Evolutionary conservation across 2,329 filamentous ascomycete genomes (phyloP).

Genomic region (Dactylellina sp.): DNA sequence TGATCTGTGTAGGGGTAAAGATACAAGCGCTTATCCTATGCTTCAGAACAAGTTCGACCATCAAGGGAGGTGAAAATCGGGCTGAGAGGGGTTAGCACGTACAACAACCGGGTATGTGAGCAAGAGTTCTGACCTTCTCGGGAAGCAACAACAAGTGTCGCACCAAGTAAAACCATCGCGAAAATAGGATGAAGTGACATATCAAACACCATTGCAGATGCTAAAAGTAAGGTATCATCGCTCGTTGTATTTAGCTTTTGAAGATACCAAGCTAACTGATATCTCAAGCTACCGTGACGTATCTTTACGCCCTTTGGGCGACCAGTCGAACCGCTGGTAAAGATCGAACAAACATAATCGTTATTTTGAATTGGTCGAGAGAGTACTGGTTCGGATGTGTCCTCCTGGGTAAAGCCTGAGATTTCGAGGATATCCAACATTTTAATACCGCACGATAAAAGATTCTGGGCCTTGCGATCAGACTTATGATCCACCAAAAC

Average conservation of each 20-base stretch:
- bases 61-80: slow-evolving; percentile 37
- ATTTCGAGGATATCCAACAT: slow-evolving; percentile 23
- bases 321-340: slow-evolving; percentile 31
- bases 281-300: slow-evolving; percentile 27
- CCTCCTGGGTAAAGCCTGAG: slow-evolving; percentile 2
- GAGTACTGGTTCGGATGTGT: slow-evolving; percentile 12
- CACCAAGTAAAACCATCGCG: slow-evolving; percentile 21
- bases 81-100: slow-evolving; percentile 4
- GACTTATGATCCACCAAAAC: slow-evolving; percentile 25
- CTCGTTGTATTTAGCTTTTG: neutral
- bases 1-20: slow-evolving; percentile 30
- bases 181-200: slow-evolving; percentile 33
- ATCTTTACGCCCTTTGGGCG: slow-evolving; percentile 33
- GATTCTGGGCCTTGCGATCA: slow-evolving; percentile 19
- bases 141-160: slow-evolving; percentile 18
- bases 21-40: slow-evolving; percentile 23
- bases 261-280: slow-evolving; percentile 16
- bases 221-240: slow-evolving; percentile 21
- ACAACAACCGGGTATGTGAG: neutral
- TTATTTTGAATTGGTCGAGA: slow-evolving; percentile 11
- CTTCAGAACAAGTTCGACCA: slow-evolving; percentile 24
- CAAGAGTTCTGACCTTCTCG: slow-evolving; percentile 25
- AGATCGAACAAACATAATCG: slow-evolving; percentile 27
- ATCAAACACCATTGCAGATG: slow-evolving; percentile 37
- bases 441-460: slow-evolving; percentile 30